Evolutionary conservation across 2,329 filamentous ascomycete species (phyloP), one percentile per base, ranked within the genome.

Genomic region (Fusarium sp.): DNA sequence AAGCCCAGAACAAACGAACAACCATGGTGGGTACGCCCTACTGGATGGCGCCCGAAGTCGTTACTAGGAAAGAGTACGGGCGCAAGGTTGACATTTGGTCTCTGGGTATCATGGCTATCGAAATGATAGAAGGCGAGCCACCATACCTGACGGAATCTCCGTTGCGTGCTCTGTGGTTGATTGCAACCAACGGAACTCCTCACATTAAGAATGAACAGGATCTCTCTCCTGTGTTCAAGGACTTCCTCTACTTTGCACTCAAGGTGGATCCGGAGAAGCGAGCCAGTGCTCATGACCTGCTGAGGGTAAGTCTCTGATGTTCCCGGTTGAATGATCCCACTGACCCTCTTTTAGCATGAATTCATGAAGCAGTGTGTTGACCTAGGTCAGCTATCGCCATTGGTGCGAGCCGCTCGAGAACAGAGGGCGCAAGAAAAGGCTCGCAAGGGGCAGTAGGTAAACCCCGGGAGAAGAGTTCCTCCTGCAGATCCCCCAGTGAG

Each of bases 21-120:
- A 99, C 96, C 19, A 99, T 98, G 96, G 96, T 99, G 48, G 96
- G 96, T 60, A 98, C 96, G 12, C 96, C 96, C 4, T 99, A 99
- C 83, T 99, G 96, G 96, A 99, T 99, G 96, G 96, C 96, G 3
- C 96, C 96, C 7, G 96, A 99, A 83, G 95, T 99, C 27, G 96
- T 99, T 33, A 98, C 94, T 11, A 88, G 95, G 45, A 98, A 98
- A 82, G 96, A 98, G 83, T 99, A 99, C 82, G 96, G 96, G 74
- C 92, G 95, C 71, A 99, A 98, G 83, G 95, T 99, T 60, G 96
- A 99, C 79, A 98, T 99, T 76, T 99, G 96, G 96, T 97, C 94
- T 66, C 86, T 99, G 48, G 96, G 96, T 66, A 99, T 99, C 84
- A 98, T 99, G 96, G 94, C 96, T 12, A 98, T 99, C 78, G 96